Percentiles rank a stretch among this genome's conserved stretches.
Evolutionary conservation across 2,329 filamentous ascomycete species (phyloP).

Genomic region (Cylindrodendrum hubeiense): DNA sequence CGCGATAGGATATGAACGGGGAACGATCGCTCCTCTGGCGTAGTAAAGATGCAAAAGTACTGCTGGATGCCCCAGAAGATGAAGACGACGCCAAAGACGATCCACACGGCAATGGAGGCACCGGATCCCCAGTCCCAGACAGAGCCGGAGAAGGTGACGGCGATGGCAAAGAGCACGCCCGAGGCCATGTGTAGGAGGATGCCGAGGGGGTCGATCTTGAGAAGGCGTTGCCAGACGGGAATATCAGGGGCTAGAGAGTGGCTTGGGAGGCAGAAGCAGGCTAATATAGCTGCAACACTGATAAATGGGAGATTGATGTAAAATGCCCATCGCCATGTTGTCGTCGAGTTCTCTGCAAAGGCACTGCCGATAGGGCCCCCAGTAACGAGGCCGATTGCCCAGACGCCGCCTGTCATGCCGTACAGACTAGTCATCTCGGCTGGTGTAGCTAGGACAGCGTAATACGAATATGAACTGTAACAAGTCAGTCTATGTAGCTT

Average conservation of each 20-base stretch:
- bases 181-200: slow-evolving; percentile 43
- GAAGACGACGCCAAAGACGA: slow-evolving; percentile 58
- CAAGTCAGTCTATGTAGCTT: neutral
- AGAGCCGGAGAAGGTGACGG: slow-evolving; percentile 63
- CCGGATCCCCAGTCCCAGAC: slow-evolving; percentile 61
- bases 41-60: slow-evolving; percentile 58
- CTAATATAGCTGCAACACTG: slow-evolving; percentile 54
- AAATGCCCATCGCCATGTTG: slow-evolving; percentile 61
- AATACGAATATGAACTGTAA: slow-evolving; percentile 27
- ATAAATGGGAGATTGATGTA: slow-evolving; percentile 65
- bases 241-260: slow-evolving; percentile 40
- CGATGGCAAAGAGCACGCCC: slow-evolving; percentile 58
- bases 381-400: slow-evolving; percentile 39
- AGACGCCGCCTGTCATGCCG: slow-evolving; percentile 44
- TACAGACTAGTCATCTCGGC: slow-evolving; percentile 39
- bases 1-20: slow-evolving; percentile 37
- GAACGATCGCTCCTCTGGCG: slow-evolving; percentile 43
- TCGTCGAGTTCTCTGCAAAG: slow-evolving; percentile 49
- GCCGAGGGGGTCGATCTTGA: slow-evolving; percentile 48
- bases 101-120: slow-evolving; percentile 59
- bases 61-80: slow-evolving; percentile 62
- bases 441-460: slow-evolving; percentile 44
- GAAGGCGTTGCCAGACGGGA: slow-evolving; percentile 32
- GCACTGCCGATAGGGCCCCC: slow-evolving; percentile 45
- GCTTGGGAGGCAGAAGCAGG: slow-evolving; percentile 58